Percentiles rank a stretch among this genome's conserved stretches.
phyloP scores from a whole-genome alignment of 352 stramenopile genomes.

The Globisporangium heterothallicum region DNA sequence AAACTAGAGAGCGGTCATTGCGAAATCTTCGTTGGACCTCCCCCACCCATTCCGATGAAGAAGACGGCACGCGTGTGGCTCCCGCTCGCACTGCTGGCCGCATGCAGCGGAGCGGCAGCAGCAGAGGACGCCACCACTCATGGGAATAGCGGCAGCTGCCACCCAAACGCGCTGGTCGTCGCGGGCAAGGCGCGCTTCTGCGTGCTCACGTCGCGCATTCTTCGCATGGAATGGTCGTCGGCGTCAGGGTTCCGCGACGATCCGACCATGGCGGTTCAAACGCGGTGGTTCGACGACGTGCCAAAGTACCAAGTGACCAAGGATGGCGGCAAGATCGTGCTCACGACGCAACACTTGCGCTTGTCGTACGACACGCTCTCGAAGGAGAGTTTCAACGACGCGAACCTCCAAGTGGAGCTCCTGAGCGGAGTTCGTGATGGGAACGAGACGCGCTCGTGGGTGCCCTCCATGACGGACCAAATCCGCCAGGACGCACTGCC shows the following conservation, averaged over 20 bases:
- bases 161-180: constrained; percentile 13
- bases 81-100: constrained; percentile 2
- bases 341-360: constrained; percentile 14
- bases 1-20: too few relatives aligned
- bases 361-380: constrained; percentile 18
- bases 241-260: constrained; percentile 16
- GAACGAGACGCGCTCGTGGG: constrained; percentile 9
- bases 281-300: constrained; percentile 12
- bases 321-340: constrained; percentile 13
- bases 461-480: constrained; percentile 19
- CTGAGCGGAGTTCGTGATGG: background rate
- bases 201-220: constrained; percentile 25
- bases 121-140: background rate
- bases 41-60: background rate
- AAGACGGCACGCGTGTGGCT: constrained; percentile 2
- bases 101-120: background rate
- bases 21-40: constrained; percentile 4
- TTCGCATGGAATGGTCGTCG: constrained; percentile 29
- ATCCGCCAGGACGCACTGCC: constrained; percentile 17
- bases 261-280: constrained; percentile 19
- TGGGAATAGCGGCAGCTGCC: constrained; percentile 5
- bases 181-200: constrained; percentile 29
- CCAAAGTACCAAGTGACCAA: constrained; percentile 13
- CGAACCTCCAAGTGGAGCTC: constrained; percentile 22
- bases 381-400: constrained; percentile 19